Percentiles rank a stretch among this genome's conserved stretches.
Evolutionary conservation across 2,329 filamentous ascomycete species (phyloP).

Genomic region (Diplocarpon rosae): DNA sequence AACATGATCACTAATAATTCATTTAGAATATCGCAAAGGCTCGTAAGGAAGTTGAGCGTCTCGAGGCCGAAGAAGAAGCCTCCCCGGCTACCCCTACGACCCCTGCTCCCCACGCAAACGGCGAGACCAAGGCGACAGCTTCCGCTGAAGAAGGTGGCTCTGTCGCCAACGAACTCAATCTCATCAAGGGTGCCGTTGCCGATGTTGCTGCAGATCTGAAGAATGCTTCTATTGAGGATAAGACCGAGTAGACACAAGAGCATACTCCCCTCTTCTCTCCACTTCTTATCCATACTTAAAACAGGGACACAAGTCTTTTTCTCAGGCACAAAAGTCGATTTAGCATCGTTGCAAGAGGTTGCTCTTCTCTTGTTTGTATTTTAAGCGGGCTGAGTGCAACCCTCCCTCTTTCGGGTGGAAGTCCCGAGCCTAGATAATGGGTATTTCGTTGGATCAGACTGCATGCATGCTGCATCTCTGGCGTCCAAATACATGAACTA

Average conservation of each 20-base stretch:
- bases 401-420: background rate
- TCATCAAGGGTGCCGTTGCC: constrained; percentile 40
- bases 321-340: background rate
- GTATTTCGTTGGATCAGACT: constrained; percentile 2
- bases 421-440: background rate
- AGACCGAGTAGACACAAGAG: constrained; percentile 20
- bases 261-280: background rate
- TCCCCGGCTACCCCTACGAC: constrained; percentile 33
- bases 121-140: constrained; percentile 34
- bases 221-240: constrained; percentile 49
- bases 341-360: background rate
- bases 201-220: constrained; percentile 50
- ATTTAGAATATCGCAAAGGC: constrained; percentile 92
- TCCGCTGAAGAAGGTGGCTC: constrained; percentile 23
- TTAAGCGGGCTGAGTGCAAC: constrained; percentile 7
- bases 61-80: constrained; percentile 57
- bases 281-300: background rate
- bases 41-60: constrained; percentile 84
- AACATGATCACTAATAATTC: constrained; percentile 26
- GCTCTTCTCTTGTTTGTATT: constrained; percentile 15
- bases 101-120: constrained; percentile 38
- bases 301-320: background rate
- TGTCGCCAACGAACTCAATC: constrained; percentile 20
- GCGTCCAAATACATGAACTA: background rate
- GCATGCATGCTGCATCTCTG: constrained; percentile 6